phyloP scores from a whole-genome alignment of 306 rosid species.

The Vigna radiata region DNA sequence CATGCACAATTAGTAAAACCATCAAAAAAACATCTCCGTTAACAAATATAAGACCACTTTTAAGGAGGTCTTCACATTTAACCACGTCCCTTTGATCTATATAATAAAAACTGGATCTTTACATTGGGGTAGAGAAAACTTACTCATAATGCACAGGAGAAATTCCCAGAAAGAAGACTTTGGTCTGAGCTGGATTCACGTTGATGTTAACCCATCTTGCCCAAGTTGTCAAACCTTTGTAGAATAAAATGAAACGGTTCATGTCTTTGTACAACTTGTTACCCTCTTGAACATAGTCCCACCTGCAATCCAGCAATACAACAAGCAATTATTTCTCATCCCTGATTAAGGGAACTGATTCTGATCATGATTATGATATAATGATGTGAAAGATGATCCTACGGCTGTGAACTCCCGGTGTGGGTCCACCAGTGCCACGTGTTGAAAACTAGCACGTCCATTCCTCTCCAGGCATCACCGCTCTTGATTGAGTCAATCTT shows the following conservation, averaged over 20 bases:
- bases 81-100: no score
- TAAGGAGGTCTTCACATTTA: no score
- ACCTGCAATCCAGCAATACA: slow-evolving; percentile 53
- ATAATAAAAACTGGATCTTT: no score
- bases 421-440: slow-evolving; percentile 99
- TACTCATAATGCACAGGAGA: slow-evolving; percentile 95
- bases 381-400: slow-evolving; percentile 40
- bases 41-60: no score
- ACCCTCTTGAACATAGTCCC: slow-evolving; percentile 78
- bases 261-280: slow-evolving; percentile 75
- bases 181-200: slow-evolving; percentile 80
- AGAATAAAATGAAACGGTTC: slow-evolving; percentile 77
- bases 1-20: not conserved
- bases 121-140: slow-evolving; percentile 37
- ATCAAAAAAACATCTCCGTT: not conserved
- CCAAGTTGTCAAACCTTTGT: slow-evolving; percentile 94
- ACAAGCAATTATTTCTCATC: not conserved
- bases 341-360: slow-evolving; percentile 23
- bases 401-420: slow-evolving; percentile 89
- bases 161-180: slow-evolving; percentile 90
- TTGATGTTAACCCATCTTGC: slow-evolving; percentile 83
- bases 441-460: slow-evolving; percentile 84
- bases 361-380: not conserved
- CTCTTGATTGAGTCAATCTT: slow-evolving; percentile 76
- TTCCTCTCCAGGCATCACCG: slow-evolving; percentile 86